Evolutionary conservation across 202 grass and related monocot genomes (phyloP).

Genomic region (Schoenoplectus triqueter): DNA sequence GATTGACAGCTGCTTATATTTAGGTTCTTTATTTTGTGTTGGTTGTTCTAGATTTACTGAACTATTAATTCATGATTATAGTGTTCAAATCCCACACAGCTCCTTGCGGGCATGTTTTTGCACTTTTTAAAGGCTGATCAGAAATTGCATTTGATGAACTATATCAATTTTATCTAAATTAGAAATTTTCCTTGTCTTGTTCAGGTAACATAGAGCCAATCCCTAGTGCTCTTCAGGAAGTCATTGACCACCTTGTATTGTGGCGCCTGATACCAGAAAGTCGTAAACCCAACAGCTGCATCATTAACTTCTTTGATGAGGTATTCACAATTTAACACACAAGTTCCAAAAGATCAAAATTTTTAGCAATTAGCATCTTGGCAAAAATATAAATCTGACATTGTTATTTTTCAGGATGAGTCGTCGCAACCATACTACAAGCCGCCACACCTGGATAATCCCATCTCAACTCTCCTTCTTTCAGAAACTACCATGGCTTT

Average conservation of each 20-base stretch:
- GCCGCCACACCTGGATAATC: conserved; percentile 96
- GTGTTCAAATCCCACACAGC: conserved; percentile 41
- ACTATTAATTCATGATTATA: conserved; percentile 43
- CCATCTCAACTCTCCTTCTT: conserved; percentile 87
- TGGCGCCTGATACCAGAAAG: conserved; percentile 98
- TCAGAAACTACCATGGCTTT: conserved; percentile 90
- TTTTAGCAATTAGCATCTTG: conserved; percentile 19
- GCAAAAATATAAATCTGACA: conserved; percentile 8
- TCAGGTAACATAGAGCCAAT: conserved; percentile 93
- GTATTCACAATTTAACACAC: conserved; percentile 41
- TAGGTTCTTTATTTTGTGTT: conserved; percentile 33
- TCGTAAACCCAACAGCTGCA: conserved; percentile 91
- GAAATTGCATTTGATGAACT: background rate
- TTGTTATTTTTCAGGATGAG: conserved; percentile 69
- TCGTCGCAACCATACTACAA: conserved; percentile 97
- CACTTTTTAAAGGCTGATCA: background rate
- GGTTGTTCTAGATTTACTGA: conserved; percentile 55
- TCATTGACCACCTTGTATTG: conserved; percentile 93
- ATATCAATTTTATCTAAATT: conserved; percentile 27
- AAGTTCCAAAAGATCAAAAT: conserved; percentile 3
- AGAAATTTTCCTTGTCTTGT: conserved; percentile 29
- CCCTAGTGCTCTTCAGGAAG: conserved; percentile 75
- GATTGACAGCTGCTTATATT: conserved; percentile 31
- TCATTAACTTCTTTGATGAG: conserved; percentile 99
- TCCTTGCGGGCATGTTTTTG: conserved; percentile 35